Evolutionary conservation across 352 stramenopile species (phyloP).

Genomic region (Saprolegnia parasitica): DNA sequence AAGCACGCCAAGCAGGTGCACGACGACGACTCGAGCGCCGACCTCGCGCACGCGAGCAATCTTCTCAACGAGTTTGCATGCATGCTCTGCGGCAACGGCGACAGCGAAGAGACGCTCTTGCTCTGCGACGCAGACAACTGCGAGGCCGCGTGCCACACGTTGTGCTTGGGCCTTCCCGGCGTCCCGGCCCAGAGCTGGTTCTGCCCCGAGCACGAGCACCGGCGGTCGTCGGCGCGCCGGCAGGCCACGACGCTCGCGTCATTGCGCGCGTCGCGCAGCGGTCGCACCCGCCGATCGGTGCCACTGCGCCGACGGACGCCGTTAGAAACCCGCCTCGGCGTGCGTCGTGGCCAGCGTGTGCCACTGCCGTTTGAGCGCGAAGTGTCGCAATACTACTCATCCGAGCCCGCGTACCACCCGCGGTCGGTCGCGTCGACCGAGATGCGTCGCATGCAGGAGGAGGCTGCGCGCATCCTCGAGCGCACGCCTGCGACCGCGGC

Average conservation of each 20-base stretch:
- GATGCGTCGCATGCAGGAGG: conserved; percentile 20
- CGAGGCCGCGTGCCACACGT: conserved; percentile 61
- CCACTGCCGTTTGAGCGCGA: conserved; percentile 18
- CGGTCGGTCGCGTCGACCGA: conserved; percentile 6
- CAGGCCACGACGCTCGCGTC: conserved; percentile 56
- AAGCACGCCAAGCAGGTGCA: conserved; percentile 59
- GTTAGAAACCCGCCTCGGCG: conserved; percentile 16
- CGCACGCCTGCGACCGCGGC: neutral
- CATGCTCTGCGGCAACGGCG: conserved; percentile 60
- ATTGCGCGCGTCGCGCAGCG: conserved; percentile 33
- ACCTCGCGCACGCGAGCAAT: conserved; percentile 54
- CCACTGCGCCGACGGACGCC: conserved; percentile 8
- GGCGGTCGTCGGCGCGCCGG: conserved; percentile 49
- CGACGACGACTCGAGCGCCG: conserved; percentile 58
- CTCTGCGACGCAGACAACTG: conserved; percentile 69
- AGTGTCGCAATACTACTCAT: conserved; percentile 11
- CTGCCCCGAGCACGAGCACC: conserved; percentile 44
- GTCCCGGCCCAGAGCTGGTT: conserved; percentile 70
- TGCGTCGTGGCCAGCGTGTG: conserved; percentile 23
- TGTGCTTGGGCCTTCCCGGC: conserved; percentile 55
- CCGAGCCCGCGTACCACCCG: neutral
- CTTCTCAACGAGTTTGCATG: conserved; percentile 71
- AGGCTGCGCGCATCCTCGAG: conserved; percentile 19
- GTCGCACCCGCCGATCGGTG: conserved; percentile 4
- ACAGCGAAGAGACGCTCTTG: conserved; percentile 76